Evolutionary conservation across 2,329 filamentous ascomycete species (phyloP).

Genomic region (Fonsecaea erecta): DNA sequence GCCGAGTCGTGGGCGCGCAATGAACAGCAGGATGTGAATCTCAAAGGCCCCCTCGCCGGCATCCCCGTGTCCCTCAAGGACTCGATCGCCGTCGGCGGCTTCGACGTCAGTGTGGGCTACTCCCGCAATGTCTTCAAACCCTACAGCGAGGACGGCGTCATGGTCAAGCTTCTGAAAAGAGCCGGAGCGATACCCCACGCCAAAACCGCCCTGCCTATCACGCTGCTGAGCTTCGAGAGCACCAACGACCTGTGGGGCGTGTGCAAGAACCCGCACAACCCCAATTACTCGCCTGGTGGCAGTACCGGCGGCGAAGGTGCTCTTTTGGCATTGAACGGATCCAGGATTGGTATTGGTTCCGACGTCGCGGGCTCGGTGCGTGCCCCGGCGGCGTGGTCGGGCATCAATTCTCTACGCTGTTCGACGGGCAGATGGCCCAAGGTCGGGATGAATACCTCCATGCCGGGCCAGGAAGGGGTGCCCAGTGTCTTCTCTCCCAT

Average conservation of each 20-base stretch:
- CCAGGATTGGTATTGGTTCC: slow-evolving; percentile 85
- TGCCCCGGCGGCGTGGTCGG: slow-evolving; percentile 84
- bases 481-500: slow-evolving; percentile 90
- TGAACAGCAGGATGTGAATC: slow-evolving; percentile 64
- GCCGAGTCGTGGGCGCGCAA: slow-evolving; percentile 71
- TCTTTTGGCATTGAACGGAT: slow-evolving; percentile 77
- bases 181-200: slow-evolving; percentile 87
- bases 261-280: slow-evolving; percentile 80
- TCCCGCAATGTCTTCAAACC: slow-evolving; percentile 73
- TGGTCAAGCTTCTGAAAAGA: slow-evolving; percentile 79
- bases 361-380: slow-evolving; percentile 91
- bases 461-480: slow-evolving; percentile 90
- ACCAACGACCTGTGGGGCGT: slow-evolving; percentile 80
- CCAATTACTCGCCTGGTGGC: slow-evolving; percentile 83
- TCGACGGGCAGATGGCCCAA: slow-evolving; percentile 92
- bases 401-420: slow-evolving; percentile 84
- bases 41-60: slow-evolving; percentile 81
- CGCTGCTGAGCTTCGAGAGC: slow-evolving; percentile 83
- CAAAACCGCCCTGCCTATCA: slow-evolving; percentile 89
- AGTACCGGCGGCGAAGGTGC: slow-evolving; percentile 86
- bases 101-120: slow-evolving; percentile 82
- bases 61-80: slow-evolving; percentile 86
- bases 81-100: slow-evolving; percentile 77
- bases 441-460: slow-evolving; percentile 78
- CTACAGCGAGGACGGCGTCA: slow-evolving; percentile 67